These are phyloP conservation scores for Phaeolepiota aurea DNA, from an alignment of 768 basidiomycete genomes.

Conservation along the genomic window DNA sequence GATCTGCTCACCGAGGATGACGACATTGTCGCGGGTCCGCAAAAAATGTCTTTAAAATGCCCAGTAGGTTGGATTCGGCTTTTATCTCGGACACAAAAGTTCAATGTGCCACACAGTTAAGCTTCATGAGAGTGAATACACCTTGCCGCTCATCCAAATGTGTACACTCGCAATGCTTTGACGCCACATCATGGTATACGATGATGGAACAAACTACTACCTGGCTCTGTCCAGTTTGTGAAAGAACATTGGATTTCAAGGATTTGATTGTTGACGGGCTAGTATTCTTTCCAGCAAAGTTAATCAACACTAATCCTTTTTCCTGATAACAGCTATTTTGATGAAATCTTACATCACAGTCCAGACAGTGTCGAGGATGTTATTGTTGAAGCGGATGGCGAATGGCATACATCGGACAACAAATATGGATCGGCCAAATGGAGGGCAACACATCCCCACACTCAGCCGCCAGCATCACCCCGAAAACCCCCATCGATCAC, in stretches of 20 bases:
- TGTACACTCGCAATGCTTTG: constrained; percentile 91
- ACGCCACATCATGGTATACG: constrained; percentile 88
- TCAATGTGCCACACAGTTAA: constrained; percentile 43
- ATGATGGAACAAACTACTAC: constrained; percentile 96
- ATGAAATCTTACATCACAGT: constrained; percentile 71
- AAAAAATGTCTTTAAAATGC: constrained; percentile 89
- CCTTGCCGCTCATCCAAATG: constrained; percentile 87
- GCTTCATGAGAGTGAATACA: constrained; percentile 74
- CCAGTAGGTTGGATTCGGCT: constrained; percentile 51
- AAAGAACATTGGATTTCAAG: constrained; percentile 63
- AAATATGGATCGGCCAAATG: constrained; percentile 72
- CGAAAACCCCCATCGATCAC: constrained; percentile 20
- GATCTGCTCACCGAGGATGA: constrained; percentile 63
- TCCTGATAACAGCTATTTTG: constrained; percentile 60
- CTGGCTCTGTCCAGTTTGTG: constrained; percentile 93
- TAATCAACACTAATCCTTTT: not conserved
- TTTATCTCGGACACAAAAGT: not conserved
- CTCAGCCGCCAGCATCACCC: constrained; percentile 18
- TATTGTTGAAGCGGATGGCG: constrained; percentile 86
- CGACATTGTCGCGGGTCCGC: constrained; percentile 84
- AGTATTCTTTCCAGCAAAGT: constrained; percentile 10
- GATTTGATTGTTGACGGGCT: constrained; percentile 93
- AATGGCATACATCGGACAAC: constrained; percentile 92
- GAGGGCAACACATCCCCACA: constrained; percentile 46
- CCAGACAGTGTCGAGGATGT: constrained; percentile 85